Evolutionary conservation across 805 yeast species (phyloP).

Genomic region (Maudiozyma saulgeensis): DNA sequence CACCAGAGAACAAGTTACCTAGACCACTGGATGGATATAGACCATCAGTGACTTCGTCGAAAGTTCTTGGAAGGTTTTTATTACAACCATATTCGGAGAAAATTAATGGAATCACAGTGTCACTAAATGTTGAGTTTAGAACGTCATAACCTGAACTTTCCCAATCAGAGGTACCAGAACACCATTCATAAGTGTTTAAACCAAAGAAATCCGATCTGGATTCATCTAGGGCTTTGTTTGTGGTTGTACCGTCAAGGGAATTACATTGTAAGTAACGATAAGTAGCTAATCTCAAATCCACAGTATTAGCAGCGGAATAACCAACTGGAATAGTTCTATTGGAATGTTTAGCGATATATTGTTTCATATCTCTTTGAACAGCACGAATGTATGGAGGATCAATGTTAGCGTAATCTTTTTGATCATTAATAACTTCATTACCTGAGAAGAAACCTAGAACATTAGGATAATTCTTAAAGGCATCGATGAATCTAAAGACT

Average conservation of each 20-base stretch:
- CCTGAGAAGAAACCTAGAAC: slow-evolving; percentile 84
- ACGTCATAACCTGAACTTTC: slow-evolving; percentile 56
- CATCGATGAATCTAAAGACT: slow-evolving; percentile 76
- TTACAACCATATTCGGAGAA: slow-evolving; percentile 84
- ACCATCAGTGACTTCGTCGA: slow-evolving; percentile 66
- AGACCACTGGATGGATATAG: slow-evolving; percentile 49
- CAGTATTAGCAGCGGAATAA: slow-evolving; percentile 86
- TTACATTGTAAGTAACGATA: slow-evolving; percentile 81
- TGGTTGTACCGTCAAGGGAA: slow-evolving; percentile 36
- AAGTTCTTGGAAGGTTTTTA: slow-evolving; percentile 65
- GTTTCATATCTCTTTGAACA: slow-evolving; percentile 84
- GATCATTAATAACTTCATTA: slow-evolving; percentile 85
- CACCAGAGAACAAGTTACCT: slow-evolving; percentile 67
- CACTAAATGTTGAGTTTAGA: slow-evolving; percentile 46
- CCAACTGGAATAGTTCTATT: slow-evolving; percentile 88
- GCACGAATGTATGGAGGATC: slow-evolving; percentile 82
- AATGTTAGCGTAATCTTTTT: slow-evolving; percentile 42
- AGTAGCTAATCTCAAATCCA: slow-evolving; percentile 57
- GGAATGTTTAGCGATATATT: slow-evolving; percentile 57
- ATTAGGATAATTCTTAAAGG: slow-evolving; percentile 77
- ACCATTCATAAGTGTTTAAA: slow-evolving; percentile 82
- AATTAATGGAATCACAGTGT: slow-evolving; percentile 57
- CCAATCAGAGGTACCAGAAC: slow-evolving; percentile 58
- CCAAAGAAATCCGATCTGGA: slow-evolving; percentile 83
- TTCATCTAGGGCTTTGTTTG: slow-evolving; percentile 39